A percentile compares a stretch with the other conserved stretches of the same genome.
These are phyloP conservation scores for Aureobasidium mangrovei DNA, from an alignment of 2,329 filamentous ascomycete species.

Conservation along the genomic window DNA sequence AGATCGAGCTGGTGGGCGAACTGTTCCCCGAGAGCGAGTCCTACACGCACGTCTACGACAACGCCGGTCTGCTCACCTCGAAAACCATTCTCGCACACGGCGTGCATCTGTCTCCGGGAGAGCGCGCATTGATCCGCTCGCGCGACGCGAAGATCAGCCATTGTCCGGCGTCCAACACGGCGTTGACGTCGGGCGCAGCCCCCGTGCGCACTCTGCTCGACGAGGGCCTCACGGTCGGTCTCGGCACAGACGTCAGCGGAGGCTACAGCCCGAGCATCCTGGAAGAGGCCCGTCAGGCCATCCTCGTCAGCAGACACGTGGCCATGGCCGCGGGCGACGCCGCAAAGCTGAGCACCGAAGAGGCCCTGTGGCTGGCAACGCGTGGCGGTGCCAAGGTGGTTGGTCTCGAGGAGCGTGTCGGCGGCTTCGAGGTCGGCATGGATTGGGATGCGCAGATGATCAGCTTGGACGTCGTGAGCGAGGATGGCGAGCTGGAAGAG, in stretches of 20 bases:
- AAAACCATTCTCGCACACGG: constrained; percentile 80
- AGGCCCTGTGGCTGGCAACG: constrained; percentile 79
- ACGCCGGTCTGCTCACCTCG: constrained; percentile 56
- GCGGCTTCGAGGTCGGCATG: constrained; percentile 77
- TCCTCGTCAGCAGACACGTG: constrained; percentile 65
- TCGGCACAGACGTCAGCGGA: constrained; percentile 86
- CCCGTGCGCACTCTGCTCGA: constrained; percentile 67
- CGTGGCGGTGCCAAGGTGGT: constrained; percentile 78
- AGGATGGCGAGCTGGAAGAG: constrained; percentile 30
- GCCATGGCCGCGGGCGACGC: constrained; percentile 43
- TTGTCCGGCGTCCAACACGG: constrained; percentile 79
- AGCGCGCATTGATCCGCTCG: constrained; percentile 54
- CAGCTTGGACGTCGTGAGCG: constrained; percentile 42
- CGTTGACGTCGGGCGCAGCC: constrained; percentile 70
- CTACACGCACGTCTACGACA: constrained; percentile 77
- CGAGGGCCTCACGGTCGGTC: constrained; percentile 65
- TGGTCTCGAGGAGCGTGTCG: constrained; percentile 61
- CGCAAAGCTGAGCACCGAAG: constrained; percentile 69
- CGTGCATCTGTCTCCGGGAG: constrained; percentile 61
- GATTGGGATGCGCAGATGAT: constrained; percentile 88
- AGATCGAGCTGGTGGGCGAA: constrained; percentile 60
- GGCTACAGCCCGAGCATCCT: constrained; percentile 77
- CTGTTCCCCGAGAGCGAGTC: constrained; percentile 56
- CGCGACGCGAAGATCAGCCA: constrained; percentile 64
- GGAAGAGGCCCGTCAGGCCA: constrained; percentile 72